A percentile compares a stretch with the other conserved stretches of the same genome.
phyloP scores from a whole-genome alignment of 345 rosid genomes.

The Ceriops tagal region DNA sequence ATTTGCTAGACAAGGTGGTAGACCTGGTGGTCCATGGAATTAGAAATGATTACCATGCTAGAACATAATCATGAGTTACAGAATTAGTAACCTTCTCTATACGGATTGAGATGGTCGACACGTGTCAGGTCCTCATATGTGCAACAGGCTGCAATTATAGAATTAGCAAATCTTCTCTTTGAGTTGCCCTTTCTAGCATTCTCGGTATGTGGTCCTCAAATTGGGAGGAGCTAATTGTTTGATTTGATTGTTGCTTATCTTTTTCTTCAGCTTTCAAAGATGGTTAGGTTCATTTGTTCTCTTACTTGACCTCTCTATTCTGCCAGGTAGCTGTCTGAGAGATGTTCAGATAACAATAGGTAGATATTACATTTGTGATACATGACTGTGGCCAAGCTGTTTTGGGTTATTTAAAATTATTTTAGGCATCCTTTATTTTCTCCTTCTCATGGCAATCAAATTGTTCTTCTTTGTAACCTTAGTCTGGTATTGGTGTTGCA shows the following conservation, averaged over 20 bases:
- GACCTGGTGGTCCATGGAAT: neutral
- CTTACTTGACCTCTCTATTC: conserved; percentile 50
- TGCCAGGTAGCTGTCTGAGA: conserved; percentile 94
- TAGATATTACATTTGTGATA: conserved; percentile 46
- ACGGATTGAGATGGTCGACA: no score
- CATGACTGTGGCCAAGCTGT: conserved; percentile 18
- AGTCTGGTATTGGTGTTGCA: conserved; percentile 36
- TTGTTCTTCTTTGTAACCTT: neutral
- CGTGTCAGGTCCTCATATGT: neutral
- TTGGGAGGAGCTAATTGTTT: conserved; percentile 5
- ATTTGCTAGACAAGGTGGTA: no score
- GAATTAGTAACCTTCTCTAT: neutral
- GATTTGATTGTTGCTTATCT: neutral
- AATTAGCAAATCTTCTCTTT: conserved; percentile 3
- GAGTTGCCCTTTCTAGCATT: conserved; percentile 5
- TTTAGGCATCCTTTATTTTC: conserved; percentile 8
- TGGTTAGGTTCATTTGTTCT: conserved; percentile 33
- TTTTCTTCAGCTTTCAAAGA: conserved; percentile 14
- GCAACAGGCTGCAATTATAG: neutral
- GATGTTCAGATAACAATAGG: conserved; percentile 84
- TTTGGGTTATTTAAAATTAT: conserved; percentile 12
- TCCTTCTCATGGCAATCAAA: conserved; percentile 3
- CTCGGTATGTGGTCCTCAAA: neutral
- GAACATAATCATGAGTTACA: neutral
- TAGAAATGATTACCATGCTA: neutral